Conservation (phyloP, 148 eudicot genomes). For the Cornus controversa region DNA sequence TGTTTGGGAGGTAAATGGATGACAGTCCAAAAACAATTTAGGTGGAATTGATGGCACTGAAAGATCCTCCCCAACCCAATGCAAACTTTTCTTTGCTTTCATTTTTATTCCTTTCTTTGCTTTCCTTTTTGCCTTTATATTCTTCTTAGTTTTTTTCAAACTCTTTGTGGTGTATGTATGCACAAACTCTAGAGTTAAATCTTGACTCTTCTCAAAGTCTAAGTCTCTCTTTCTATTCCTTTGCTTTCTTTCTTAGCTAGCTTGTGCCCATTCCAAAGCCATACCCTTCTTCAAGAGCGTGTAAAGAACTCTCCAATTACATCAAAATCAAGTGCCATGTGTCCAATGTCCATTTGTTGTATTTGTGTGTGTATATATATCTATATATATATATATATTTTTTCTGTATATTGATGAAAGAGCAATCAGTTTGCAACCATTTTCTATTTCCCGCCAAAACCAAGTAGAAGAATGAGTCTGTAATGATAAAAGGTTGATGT, state of each 20-base stretch:
- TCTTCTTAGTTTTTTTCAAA: neutral
- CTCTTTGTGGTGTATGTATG: neutral
- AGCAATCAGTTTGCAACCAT: neutral
- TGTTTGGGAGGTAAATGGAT: slow-evolving; percentile 23
- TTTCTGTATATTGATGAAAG: neutral
- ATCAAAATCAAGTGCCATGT: neutral
- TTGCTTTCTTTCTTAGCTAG: neutral
- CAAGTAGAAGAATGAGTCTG: neutral
- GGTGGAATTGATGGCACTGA: slow-evolving; percentile 34
- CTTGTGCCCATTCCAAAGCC: too few species aligned
- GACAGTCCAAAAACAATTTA: slow-evolving; percentile 24
- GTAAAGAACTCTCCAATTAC: neutral
- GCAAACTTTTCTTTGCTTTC: slow-evolving; percentile 16
- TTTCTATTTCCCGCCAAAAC: neutral
- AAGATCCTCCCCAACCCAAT: slow-evolving; percentile 22
- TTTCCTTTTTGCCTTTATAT: slow-evolving; percentile 7
- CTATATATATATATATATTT: too few species aligned
- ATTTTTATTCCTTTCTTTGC: neutral
- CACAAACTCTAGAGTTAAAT: slow-evolving; percentile 22
- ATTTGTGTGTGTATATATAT: too few species aligned
- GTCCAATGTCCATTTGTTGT: neutral
- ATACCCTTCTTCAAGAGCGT: neutral
- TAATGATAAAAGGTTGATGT: neutral
- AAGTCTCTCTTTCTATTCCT: slow-evolving; percentile 5
- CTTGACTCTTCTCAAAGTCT: slow-evolving; percentile 24